phyloP scores from a whole-genome alignment of 371 early-diverging fungal genomes.

The Mortierella sp. region DNA sequence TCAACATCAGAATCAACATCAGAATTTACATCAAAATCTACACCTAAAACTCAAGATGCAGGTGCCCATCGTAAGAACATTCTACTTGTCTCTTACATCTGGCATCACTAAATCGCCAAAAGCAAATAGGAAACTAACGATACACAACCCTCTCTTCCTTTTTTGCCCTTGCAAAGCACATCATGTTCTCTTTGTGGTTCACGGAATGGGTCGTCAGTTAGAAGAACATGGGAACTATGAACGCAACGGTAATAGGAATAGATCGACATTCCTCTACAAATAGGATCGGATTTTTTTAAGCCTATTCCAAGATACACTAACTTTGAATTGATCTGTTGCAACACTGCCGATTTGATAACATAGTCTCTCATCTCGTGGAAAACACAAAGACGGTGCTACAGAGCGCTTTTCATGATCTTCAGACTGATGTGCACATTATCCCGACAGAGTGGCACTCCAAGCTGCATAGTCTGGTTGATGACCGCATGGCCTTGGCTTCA shows the following conservation, averaged over 20 bases:
- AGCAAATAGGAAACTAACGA: neutral
- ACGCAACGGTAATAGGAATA: conserved; percentile 59
- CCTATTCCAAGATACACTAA: neutral
- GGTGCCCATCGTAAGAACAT: neutral
- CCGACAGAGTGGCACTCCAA: conserved; percentile 75
- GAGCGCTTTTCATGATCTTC: conserved; percentile 60
- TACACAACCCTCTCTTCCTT: neutral
- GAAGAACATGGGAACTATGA: conserved; percentile 67
- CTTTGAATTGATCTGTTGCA: neutral
- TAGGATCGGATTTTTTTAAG: too few species aligned
- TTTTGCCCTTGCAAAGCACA: conserved; percentile 31
- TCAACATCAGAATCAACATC: conserved; percentile 1
- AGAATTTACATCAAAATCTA: neutral
- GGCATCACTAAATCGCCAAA: too few species aligned
- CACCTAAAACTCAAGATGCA: neutral
- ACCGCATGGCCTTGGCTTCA: conserved; percentile 58
- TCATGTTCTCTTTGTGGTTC: conserved; percentile 72
- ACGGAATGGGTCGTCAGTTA: conserved; percentile 78
- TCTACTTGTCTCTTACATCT: neutral
- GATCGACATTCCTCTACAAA: neutral
- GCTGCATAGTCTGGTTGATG: conserved; percentile 65
- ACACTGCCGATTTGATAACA: neutral
- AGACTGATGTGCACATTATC: conserved; percentile 63
- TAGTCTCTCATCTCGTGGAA: conserved; percentile 64
- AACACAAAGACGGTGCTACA: conserved; percentile 64